phyloP scores from a whole-genome alignment of 148 eudicot species.

The Salicornia ramosissima region DNA sequence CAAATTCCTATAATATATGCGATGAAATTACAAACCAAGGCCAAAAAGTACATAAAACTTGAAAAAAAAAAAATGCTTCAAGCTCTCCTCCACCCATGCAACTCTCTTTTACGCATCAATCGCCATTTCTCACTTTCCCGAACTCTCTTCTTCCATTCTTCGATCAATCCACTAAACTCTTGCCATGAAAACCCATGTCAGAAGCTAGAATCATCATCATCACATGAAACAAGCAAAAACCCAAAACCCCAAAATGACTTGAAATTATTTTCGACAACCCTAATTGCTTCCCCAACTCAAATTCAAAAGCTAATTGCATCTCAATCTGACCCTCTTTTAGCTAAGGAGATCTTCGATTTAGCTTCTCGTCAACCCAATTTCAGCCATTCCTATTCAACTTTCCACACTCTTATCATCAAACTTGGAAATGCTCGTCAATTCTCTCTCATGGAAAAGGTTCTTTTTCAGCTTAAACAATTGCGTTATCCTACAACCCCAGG shows the following conservation, averaged over 20 bases:
- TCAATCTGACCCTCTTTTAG: slow-evolving; percentile 78
- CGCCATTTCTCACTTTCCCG: neutral
- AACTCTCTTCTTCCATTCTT: slow-evolving; percentile 16
- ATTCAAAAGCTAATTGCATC: slow-evolving; percentile 60
- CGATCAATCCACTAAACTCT: slow-evolving; percentile 14
- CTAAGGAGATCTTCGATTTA: slow-evolving; percentile 79
- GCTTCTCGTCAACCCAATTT: slow-evolving; percentile 69
- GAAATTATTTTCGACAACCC: slow-evolving; percentile 26
- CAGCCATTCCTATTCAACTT: slow-evolving; percentile 52
- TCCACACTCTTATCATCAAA: slow-evolving; percentile 59
- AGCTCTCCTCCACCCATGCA: slow-evolving; percentile 6
- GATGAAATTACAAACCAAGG: neutral
- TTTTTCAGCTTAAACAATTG: slow-evolving; percentile 34
- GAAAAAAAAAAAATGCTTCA: neutral
- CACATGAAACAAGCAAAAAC: slow-evolving; percentile 1
- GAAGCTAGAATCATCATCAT: neutral
- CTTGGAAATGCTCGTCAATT: slow-evolving; percentile 61
- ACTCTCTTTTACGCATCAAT: slow-evolving; percentile 5
- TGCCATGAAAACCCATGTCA: neutral
- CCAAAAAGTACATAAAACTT: neutral
- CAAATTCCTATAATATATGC: too few relatives aligned
- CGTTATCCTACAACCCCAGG: slow-evolving; percentile 48
- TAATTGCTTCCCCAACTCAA: slow-evolving; percentile 50
- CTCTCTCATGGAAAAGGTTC: slow-evolving; percentile 52
- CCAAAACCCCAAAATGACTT: slow-evolving; percentile 21